These are phyloP conservation scores for Rhododendron henanense DNA, from an alignment of 148 eudicot species.

Conservation along the genomic window DNA sequence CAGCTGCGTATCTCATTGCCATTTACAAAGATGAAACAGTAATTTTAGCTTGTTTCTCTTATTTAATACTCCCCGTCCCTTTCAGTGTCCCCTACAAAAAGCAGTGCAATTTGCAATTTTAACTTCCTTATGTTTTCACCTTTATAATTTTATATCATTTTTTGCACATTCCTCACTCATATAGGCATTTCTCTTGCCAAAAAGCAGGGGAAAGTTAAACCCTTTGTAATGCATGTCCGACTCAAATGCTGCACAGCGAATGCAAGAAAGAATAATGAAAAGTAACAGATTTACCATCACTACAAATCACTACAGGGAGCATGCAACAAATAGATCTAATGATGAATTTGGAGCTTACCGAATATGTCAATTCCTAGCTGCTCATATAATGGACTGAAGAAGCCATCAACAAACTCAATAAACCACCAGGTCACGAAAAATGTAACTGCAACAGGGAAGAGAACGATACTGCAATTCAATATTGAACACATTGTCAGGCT, in stretches of 20 bases:
- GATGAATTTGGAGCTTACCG: conserved; percentile 27
- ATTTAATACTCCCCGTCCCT: background rate
- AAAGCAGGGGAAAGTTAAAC: background rate
- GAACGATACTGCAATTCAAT: conserved; percentile 53
- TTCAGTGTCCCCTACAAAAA: background rate
- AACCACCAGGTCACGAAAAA: conserved; percentile 74
- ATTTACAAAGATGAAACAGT: background rate
- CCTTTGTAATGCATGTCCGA: background rate
- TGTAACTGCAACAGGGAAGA: conserved; percentile 70
- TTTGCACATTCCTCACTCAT: background rate
- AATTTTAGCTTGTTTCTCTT: background rate
- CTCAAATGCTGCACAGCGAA: background rate
- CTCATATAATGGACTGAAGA: conserved; percentile 71
- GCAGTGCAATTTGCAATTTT: background rate
- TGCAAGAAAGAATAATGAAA: background rate
- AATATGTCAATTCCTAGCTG: conserved; percentile 58
- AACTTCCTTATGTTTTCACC: background rate
- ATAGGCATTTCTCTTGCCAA: background rate
- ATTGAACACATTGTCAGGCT: conserved; percentile 16
- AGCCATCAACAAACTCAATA: conserved; percentile 69
- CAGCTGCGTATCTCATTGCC: background rate
- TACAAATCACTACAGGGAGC: background rate
- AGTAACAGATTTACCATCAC: background rate
- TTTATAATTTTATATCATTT: background rate
- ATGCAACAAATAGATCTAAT: background rate